Percentiles rank a stretch among this genome's conserved stretches.
Conservation (phyloP, 148 eudicot species). For the Dianthus caryophyllus region DNA sequence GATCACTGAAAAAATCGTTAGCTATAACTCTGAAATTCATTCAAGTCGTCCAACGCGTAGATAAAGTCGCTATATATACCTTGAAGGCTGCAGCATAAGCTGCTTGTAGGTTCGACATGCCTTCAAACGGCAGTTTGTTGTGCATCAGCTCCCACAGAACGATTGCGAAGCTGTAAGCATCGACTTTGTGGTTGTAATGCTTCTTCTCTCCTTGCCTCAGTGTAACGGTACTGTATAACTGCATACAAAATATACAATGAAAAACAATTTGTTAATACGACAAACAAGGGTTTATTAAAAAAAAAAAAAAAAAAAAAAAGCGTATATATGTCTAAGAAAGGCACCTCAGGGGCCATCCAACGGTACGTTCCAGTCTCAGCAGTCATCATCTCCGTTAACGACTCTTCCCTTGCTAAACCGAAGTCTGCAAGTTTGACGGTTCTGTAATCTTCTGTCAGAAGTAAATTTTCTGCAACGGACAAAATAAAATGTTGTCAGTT, state of each 20-base stretch:
- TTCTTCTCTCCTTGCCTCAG: slow-evolving; percentile 97
- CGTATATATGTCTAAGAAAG: slow-evolving; percentile 13
- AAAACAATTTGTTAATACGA: neutral
- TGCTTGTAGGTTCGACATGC: slow-evolving; percentile 98
- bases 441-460: slow-evolving; percentile 58
- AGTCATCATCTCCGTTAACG: slow-evolving; percentile 69
- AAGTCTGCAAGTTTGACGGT: slow-evolving; percentile 66
- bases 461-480: slow-evolving; percentile 54
- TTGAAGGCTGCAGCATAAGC: slow-evolving; percentile 98
- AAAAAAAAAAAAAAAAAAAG: too few relatives aligned
- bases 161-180: slow-evolving; percentile 94
- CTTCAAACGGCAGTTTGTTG: slow-evolving; percentile 89
- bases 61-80: slow-evolving; percentile 31
- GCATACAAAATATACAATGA: neutral
- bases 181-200: slow-evolving; percentile 93
- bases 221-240: slow-evolving; percentile 70
- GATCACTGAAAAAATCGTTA: neutral
- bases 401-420: slow-evolving; percentile 74
- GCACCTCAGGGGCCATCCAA: slow-evolving; percentile 82
- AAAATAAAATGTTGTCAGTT: slow-evolving; percentile 8
- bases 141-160: slow-evolving; percentile 95
- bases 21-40: neutral
- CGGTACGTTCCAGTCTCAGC: slow-evolving; percentile 71
- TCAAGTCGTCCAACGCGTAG: slow-evolving; percentile 1
- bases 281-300: too few relatives aligned